Percentiles rank a stretch among this genome's conserved stretches.
These are phyloP conservation scores for Laetiporus sulphureus DNA, from an alignment of 1,284 basidiomycete genomes.

Conservation along the genomic window DNA sequence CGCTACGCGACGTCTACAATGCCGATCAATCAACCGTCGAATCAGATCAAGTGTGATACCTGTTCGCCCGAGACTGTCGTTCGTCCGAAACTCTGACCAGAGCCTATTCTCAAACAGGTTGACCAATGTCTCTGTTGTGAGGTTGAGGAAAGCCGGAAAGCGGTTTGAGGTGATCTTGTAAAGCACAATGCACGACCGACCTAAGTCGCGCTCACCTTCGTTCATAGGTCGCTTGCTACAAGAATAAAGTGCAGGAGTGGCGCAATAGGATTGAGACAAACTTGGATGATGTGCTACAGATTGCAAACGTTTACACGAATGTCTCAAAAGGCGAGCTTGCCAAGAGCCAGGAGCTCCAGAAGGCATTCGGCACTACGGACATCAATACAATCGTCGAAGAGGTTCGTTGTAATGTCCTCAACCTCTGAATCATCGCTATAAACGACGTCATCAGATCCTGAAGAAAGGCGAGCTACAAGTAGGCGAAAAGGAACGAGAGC, in stretches of 20 bases:
- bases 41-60: constrained; percentile 71
- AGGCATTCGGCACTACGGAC: constrained; percentile 82
- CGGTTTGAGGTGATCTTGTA: constrained; percentile 94
- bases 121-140: constrained; percentile 95
- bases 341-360: constrained; percentile 83
- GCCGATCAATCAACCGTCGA: constrained; percentile 78
- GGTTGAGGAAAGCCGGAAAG: constrained; percentile 95
- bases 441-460: constrained; percentile 57
- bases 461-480: constrained; percentile 97
- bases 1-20: constrained; percentile 18
- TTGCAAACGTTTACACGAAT: constrained; percentile 93
- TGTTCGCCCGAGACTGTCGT: constrained; percentile 3
- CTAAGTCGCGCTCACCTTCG: background rate
- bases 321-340: constrained; percentile 96
- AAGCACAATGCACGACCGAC: too few species aligned
- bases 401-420: constrained; percentile 35
- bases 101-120: constrained; percentile 44
- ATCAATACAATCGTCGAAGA: constrained; percentile 77
- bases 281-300: constrained; percentile 95
- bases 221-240: constrained; percentile 95
- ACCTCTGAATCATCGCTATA: background rate
- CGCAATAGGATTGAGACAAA: constrained; percentile 90
- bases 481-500: constrained; percentile 92
- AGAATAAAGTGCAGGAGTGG: constrained; percentile 99
- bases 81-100: constrained; percentile 10